These are phyloP conservation scores for Arabidopsis suecica DNA, from an alignment of 345 rosid genomes.

Conservation along the genomic window DNA sequence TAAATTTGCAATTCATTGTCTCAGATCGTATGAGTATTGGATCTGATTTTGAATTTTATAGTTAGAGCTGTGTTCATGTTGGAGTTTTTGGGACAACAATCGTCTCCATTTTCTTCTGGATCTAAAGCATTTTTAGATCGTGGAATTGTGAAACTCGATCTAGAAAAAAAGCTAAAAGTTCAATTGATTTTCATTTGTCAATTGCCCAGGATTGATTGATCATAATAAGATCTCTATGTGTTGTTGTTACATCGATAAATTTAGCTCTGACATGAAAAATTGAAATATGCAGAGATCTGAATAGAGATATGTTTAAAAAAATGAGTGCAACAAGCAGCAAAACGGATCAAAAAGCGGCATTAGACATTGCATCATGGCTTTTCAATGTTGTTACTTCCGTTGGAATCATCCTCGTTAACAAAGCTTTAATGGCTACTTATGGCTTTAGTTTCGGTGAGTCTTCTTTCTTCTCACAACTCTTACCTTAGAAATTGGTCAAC, in stretches of 20 bases:
- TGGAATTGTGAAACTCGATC: conserved; percentile 28
- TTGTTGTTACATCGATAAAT: no score
- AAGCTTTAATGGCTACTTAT: conserved; percentile 92
- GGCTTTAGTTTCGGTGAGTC: conserved; percentile 91
- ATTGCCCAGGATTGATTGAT: no score
- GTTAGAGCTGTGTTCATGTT: conserved; percentile 20
- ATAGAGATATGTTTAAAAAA: not conserved
- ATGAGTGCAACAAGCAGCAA: conserved; percentile 79
- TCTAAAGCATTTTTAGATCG: conserved; percentile 22
- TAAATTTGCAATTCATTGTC: not conserved
- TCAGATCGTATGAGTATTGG: conserved; percentile 22
- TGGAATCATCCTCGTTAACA: conserved; percentile 95
- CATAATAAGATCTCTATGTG: no score
- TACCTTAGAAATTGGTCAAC: not conserved
- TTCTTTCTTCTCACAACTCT: not conserved
- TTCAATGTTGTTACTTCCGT: conserved; percentile 98
- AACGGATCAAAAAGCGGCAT: conserved; percentile 72
- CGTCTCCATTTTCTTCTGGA: conserved; percentile 15
- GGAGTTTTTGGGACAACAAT: not conserved
- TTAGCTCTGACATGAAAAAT: not conserved
- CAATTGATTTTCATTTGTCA: no score
- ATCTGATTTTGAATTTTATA: conserved; percentile 28
- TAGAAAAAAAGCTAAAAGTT: not conserved
- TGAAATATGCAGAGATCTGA: conserved; percentile 47
- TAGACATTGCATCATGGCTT: conserved; percentile 95